Evolutionary conservation across 1,139 yeast genomes (phyloP), one percentile per base, ranked within the genome.

Genomic region (Kurtzmaniella quercitrusa): DNA sequence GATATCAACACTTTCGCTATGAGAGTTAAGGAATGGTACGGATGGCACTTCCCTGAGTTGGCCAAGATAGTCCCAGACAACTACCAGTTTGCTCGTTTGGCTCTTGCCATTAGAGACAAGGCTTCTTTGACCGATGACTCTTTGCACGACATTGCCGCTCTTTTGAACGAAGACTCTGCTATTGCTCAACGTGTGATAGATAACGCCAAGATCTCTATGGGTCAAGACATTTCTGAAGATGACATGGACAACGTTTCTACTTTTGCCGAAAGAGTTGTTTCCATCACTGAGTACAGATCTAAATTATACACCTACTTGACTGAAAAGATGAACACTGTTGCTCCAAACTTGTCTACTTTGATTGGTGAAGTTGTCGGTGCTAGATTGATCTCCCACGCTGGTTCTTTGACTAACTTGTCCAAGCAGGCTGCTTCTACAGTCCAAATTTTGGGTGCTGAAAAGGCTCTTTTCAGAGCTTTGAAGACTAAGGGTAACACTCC

Each of bases 21-120:
- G 99, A 84, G 99, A 74, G 80, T 82, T 64, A 91, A 91, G 74
- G 99, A 93, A 74, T 93, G 99, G 99, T 93, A 94, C 71, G 98
- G 98, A 52, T 93, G 99, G 99, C 99, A 93, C 68, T 94, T 93
- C 82, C 99, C 99, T 36, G 99, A 93, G 72, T 80, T 93, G 80
- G 96, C 96, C 60, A 93, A 93, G 78, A 88, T 93, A 63, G 89
- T 91, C 55, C 82, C 88, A 55, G 98, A 93, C 73, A 91, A 91
- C 75, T 86, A 87, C 69, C 75, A 79, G 52, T 93, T 80, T 67
- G 96, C 96, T 56, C 83, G 78, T 66, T 78, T 91, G 52, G 88
- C 89, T 49, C 73, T 89, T 52, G 77, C 77, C 69, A 88, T 93
- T 63, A 80, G 83, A 71, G 96, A 93, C 72, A 94, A 94, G 76